These are phyloP conservation scores for Cercospora sp. DNA, from an alignment of 2,329 filamentous ascomycete species.

Conservation along the genomic window DNA sequence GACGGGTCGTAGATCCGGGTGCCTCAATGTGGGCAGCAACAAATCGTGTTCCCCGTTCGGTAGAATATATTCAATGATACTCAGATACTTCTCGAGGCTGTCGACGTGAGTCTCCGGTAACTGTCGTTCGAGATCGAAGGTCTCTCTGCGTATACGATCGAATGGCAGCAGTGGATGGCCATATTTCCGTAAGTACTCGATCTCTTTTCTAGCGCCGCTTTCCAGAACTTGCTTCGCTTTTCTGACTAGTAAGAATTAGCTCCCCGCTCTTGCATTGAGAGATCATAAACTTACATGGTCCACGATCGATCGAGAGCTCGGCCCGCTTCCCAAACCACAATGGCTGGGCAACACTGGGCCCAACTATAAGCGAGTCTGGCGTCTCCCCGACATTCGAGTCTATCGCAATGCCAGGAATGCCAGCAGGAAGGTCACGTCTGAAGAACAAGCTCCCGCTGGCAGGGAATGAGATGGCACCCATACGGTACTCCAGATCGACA, in stretches of 20 bases:
- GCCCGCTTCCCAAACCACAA: constrained; percentile 38
- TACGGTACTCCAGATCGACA: constrained; percentile 35
- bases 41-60: constrained; percentile 22
- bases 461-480: constrained; percentile 35
- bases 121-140: constrained; percentile 37
- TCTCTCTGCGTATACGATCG: constrained; percentile 37
- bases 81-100: constrained; percentile 37
- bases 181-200: constrained; percentile 33
- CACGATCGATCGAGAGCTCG: constrained; percentile 33
- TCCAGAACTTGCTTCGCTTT: constrained; percentile 31
- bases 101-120: constrained; percentile 33
- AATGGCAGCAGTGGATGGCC: constrained; percentile 38
- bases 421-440: constrained; percentile 34
- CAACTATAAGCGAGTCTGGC: constrained; percentile 34
- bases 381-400: constrained; percentile 5
- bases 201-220: constrained; percentile 39
- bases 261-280: neutral
- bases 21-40: constrained; percentile 22
- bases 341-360: constrained; percentile 34
- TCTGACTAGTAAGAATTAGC: constrained; percentile 26
- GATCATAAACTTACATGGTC: constrained; percentile 36
- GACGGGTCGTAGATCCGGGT: constrained; percentile 34
- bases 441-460: constrained; percentile 41
- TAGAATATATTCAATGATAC: constrained; percentile 31
- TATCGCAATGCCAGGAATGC: constrained; percentile 25